Conservation (phyloP, 2,329 filamentous ascomycete genomes). For the Teratosphaeria destructans region DNA sequence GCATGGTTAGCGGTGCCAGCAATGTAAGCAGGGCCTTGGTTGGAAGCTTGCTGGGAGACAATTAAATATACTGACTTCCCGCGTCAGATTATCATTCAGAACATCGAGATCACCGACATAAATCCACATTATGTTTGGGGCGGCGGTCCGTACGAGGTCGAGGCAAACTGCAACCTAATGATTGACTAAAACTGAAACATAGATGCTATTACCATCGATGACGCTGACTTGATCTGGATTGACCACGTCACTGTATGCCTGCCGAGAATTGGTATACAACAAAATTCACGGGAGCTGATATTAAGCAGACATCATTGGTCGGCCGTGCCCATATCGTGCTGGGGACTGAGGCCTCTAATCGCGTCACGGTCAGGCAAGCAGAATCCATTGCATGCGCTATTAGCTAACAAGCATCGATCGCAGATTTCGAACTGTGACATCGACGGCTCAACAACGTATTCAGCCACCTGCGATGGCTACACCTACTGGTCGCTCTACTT, state of each 20-base stretch:
- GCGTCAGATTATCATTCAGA: slow-evolving; percentile 39
- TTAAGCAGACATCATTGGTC: slow-evolving; percentile 42
- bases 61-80: background rate
- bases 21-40: slow-evolving; percentile 25
- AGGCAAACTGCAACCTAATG: background rate
- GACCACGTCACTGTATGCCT: slow-evolving; percentile 29
- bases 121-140: slow-evolving; percentile 32
- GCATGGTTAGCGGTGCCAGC: slow-evolving; percentile 28
- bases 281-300: slow-evolving; percentile 24
- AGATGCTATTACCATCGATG: slow-evolving; percentile 22
- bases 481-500: slow-evolving; percentile 50
- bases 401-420: too few relatives aligned
- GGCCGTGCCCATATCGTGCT: slow-evolving; percentile 52
- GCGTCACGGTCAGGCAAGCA: slow-evolving; percentile 39
- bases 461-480: slow-evolving; percentile 47
- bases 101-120: slow-evolving; percentile 28
- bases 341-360: slow-evolving; percentile 42
- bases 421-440: slow-evolving; percentile 46
- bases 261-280: slow-evolving; percentile 27
- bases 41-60: background rate
- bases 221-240: slow-evolving; percentile 28
- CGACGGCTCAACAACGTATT: slow-evolving; percentile 45
- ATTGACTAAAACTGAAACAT: background rate
- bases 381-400: too few relatives aligned
- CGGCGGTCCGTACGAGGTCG: slow-evolving; percentile 7